Evolutionary conservation across 2,329 filamentous ascomycete genomes (phyloP).

Genomic region (Cyclaneusma minus): DNA sequence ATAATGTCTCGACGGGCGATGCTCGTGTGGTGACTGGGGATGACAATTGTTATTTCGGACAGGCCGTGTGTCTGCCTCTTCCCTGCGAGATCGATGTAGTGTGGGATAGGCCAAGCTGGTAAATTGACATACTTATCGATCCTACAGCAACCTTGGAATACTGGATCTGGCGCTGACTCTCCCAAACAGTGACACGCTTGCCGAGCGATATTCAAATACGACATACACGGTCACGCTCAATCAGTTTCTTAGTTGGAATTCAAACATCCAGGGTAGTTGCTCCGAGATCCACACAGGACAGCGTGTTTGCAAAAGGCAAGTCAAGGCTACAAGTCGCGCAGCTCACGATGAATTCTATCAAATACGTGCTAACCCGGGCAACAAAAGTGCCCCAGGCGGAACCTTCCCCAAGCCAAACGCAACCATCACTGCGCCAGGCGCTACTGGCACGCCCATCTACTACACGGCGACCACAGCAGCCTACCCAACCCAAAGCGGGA

Average conservation of each 20-base stretch:
- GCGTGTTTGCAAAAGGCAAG: conserved; percentile 5
- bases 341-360: too few relatives aligned
- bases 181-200: conserved; percentile 1
- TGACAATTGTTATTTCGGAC: conserved; percentile 5
- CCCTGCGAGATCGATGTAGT: conserved; percentile 7
- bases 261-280: conserved; percentile 9
- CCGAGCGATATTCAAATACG: conserved; percentile 2
- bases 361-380: too few relatives aligned
- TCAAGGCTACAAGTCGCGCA: too few relatives aligned
- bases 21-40: conserved; percentile 5
- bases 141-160: background rate
- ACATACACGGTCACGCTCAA: conserved; percentile 2
- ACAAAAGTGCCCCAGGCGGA: conserved; percentile 2
- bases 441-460: conserved; percentile 4
- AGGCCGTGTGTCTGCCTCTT: conserved; percentile 6
- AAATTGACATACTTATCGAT: conserved; percentile 1
- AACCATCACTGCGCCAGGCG: conserved; percentile 4
- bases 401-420: conserved; percentile 1
- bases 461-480: conserved; percentile 9
- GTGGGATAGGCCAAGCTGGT: conserved; percentile 5
- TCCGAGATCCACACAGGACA: conserved; percentile 6
- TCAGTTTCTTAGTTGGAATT: conserved; percentile 8
- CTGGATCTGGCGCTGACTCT: too few relatives aligned
- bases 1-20: conserved; percentile 8
- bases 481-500: conserved; percentile 6